These are phyloP conservation scores for Alopecurus myosuroides DNA, from an alignment of 176 grass and related monocot genomes.

Conservation along the genomic window DNA sequence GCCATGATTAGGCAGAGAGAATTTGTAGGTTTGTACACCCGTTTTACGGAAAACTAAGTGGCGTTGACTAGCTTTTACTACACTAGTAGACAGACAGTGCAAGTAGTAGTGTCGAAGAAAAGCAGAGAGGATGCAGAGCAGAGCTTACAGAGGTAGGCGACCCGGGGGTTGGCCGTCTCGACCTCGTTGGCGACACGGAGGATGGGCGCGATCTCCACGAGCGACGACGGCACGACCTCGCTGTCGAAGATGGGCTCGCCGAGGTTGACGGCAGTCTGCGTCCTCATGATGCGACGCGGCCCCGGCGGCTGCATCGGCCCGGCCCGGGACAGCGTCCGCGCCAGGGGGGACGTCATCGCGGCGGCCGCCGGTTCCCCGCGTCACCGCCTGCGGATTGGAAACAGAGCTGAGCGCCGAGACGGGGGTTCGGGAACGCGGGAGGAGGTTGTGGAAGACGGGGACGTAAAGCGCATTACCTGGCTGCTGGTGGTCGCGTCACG, in stretches of 20 bases:
- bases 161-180: constrained; percentile 49
- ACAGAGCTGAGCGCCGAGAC: not conserved
- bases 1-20: too few species aligned
- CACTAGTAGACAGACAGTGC: not conserved
- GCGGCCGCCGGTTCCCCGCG: not conserved
- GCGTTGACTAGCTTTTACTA: not conserved
- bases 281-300: constrained; percentile 50
- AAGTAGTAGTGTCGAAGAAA: not conserved
- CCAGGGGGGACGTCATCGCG: constrained; percentile 47
- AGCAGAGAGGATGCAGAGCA: not conserved
- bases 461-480: not conserved
- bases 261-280: constrained; percentile 73
- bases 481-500: not conserved
- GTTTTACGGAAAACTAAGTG: not conserved
- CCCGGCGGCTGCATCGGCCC: constrained; percentile 35
- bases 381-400: not conserved
- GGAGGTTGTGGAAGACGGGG: not conserved
- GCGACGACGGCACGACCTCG: constrained; percentile 88
- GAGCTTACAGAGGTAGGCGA: constrained; percentile 90
- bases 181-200: constrained; percentile 95
- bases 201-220: constrained; percentile 78
- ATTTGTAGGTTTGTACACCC: too few species aligned
- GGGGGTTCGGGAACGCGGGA: not conserved
- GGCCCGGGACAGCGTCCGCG: constrained; percentile 33
- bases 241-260: constrained; percentile 86